Evolutionary conservation across 495 filamentous ascomycete genomes (phyloP).

Genomic region (Tuber calosporum): DNA sequence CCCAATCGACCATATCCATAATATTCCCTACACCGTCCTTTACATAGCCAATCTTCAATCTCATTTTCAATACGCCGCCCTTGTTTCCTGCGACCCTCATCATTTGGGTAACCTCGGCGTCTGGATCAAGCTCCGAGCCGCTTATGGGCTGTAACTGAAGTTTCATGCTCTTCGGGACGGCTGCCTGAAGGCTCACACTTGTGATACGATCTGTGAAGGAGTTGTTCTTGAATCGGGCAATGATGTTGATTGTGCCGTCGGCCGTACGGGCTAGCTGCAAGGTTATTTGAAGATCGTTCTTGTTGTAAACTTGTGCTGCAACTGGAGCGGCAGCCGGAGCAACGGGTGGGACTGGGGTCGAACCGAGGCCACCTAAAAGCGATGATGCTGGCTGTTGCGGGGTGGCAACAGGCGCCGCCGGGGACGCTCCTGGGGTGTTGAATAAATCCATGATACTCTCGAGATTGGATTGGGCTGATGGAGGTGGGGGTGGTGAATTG

Average conservation of each 20-base stretch:
- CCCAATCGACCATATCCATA: conserved; percentile 93
- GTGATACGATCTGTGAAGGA: conserved; percentile 59
- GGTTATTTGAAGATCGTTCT: conserved; percentile 72
- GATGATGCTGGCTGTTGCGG: conserved; percentile 45
- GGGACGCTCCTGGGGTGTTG: conserved; percentile 43
- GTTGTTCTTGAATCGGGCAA: conserved; percentile 73
- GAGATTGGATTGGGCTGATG: conserved; percentile 54
- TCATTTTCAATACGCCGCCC: conserved; percentile 72
- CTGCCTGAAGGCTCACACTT: conserved; percentile 76
- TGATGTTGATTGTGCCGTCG: conserved; percentile 63
- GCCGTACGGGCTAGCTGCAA: conserved; percentile 74
- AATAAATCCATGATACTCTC: conserved; percentile 87
- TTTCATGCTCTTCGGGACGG: conserved; percentile 91
- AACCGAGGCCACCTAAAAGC: conserved; percentile 47
- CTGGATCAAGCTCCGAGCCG: conserved; percentile 63
- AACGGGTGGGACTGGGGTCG: conserved; percentile 40
- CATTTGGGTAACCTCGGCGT: conserved; percentile 74
- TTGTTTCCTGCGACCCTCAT: conserved; percentile 77
- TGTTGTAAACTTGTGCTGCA: conserved; percentile 68
- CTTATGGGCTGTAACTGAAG: conserved; percentile 83
- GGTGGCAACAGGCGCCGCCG: conserved; percentile 45
- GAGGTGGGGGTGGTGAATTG: conserved; percentile 50
- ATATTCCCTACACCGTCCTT: conserved; percentile 61
- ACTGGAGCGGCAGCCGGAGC: conserved; percentile 46
- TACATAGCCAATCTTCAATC: conserved; percentile 75